phyloP scores from a whole-genome alignment of 768 basidiomycete genomes.

The Fibroporia radiculosa region DNA sequence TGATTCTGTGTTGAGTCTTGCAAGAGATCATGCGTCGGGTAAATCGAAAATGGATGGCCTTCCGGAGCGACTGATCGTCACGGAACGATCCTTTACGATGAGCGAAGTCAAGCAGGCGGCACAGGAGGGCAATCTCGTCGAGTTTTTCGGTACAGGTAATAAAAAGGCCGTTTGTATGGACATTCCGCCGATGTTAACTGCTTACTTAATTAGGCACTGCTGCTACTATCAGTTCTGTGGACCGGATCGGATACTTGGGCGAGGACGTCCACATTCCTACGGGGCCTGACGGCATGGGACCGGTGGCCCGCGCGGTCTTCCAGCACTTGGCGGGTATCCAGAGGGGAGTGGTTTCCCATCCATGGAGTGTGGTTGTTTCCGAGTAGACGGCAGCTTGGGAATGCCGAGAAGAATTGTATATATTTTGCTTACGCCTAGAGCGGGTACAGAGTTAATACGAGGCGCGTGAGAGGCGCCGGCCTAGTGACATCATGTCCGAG shows the following conservation, averaged over 20 bases:
- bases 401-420: neutral
- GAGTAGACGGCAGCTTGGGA: constrained; percentile 12
- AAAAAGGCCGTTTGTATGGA: no score
- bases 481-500: no score
- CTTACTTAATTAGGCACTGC: constrained; percentile 31
- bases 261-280: constrained; percentile 48
- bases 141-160: constrained; percentile 40
- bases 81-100: constrained; percentile 73
- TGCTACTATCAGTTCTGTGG: constrained; percentile 46
- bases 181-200: constrained; percentile 1
- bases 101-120: constrained; percentile 53
- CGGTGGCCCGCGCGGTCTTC: constrained; percentile 43
- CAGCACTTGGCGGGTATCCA: constrained; percentile 55
- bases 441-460: no score
- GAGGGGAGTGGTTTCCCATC: constrained; percentile 66
- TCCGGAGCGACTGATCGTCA: constrained; percentile 47
- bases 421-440: neutral
- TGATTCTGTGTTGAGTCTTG: constrained; percentile 43
- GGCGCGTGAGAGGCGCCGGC: no score
- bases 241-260: constrained; percentile 52
- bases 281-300: constrained; percentile 69
- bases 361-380: constrained; percentile 63
- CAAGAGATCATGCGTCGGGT: constrained; percentile 48
- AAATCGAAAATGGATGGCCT: constrained; percentile 39
- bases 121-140: constrained; percentile 34